These are phyloP conservation scores for Artemisia annua DNA, from an alignment of 129 eudicot genomes.

Conservation along the genomic window DNA sequence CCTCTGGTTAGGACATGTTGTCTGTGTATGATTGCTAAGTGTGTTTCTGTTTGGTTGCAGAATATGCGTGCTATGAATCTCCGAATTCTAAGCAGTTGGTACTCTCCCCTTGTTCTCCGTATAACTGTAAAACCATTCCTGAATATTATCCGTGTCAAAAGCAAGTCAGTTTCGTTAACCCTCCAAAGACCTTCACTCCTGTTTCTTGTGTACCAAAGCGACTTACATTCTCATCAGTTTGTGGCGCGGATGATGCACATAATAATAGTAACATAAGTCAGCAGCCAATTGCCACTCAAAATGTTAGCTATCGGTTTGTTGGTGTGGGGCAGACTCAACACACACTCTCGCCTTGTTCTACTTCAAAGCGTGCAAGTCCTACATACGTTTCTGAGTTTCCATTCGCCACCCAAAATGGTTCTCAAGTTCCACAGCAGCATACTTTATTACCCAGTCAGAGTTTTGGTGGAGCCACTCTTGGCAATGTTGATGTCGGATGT, in stretches of 20 bases:
- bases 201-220: slow-evolving; percentile 10
- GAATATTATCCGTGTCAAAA: slow-evolving; percentile 8
- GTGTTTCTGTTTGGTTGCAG: slow-evolving; percentile 24
- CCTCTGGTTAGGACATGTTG: neutral
- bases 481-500: neutral
- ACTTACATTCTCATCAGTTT: slow-evolving; percentile 16
- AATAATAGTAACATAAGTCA: slow-evolving; percentile 13
- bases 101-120: slow-evolving; percentile 24
- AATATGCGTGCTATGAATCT: slow-evolving; percentile 10
- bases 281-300: slow-evolving; percentile 18
- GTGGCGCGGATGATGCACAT: slow-evolving; percentile 8
- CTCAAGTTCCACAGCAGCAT: slow-evolving; percentile 14
- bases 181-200: slow-evolving; percentile 11
- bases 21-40: slow-evolving; percentile 12
- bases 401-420: neutral
- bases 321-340: slow-evolving; percentile 11
- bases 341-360: slow-evolving; percentile 7
- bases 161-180: slow-evolving; percentile 6
- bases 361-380: slow-evolving; percentile 18
- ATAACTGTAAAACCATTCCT: slow-evolving; percentile 1
- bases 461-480: neutral
- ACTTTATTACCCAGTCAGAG: slow-evolving; percentile 14
- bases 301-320: slow-evolving; percentile 12
- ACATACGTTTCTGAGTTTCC: neutral
- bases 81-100: slow-evolving; percentile 16